Evolutionary conservation across 805 yeast genomes (phyloP), one percentile per base, ranked within the genome.

Genomic region (Candida cerambycidarum): DNA sequence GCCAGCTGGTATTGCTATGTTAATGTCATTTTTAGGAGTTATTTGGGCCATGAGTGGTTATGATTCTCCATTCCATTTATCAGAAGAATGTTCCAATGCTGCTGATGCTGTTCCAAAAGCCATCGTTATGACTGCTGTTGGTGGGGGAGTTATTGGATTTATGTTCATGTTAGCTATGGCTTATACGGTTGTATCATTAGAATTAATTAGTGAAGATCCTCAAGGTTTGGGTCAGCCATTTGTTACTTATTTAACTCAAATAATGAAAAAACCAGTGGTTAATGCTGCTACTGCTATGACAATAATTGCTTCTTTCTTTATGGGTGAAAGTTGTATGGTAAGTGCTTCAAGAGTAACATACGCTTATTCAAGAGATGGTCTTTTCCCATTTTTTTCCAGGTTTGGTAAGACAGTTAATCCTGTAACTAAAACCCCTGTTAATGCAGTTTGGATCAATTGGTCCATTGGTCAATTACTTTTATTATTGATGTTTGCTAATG

Each of bases 31-130:
- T 59, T 57, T 78, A 54, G 80, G 83, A n/a, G 82, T 75, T 28
- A 76, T 79, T 44, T 80, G 84, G 84, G 78, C 83, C 29, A 82
- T 83, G 87, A 75, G 83, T 34, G 89, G 88, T 17, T 84, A 80
- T 55, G 89, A 83, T 56, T 79, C 85, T 16, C 85, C 89, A 0
- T 83, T 82, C 67, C 89, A 84, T 54, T 65, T 83, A 46, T 73
- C 85, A n/a, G 90, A 83, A 62, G 89, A 83, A 54, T 78, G 83
- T 51, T 63, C 80, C 39, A 81, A 82, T 55, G 85, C 87, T 5
- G 65, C 76, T 27, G 61, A 67, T 11, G 85, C 85, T 4, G 80
- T 83, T 8, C 88, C 89, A n/a, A 70, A 73, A 45, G 85, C 86
- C 21, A 82, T 82, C 51, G 78, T 80, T 15, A 59, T 80, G 59